A percentile compares a stretch with the other conserved stretches of the same genome.
Evolutionary conservation across 805 yeast species (phyloP).

Genomic region (Yarrowia sp.): DNA sequence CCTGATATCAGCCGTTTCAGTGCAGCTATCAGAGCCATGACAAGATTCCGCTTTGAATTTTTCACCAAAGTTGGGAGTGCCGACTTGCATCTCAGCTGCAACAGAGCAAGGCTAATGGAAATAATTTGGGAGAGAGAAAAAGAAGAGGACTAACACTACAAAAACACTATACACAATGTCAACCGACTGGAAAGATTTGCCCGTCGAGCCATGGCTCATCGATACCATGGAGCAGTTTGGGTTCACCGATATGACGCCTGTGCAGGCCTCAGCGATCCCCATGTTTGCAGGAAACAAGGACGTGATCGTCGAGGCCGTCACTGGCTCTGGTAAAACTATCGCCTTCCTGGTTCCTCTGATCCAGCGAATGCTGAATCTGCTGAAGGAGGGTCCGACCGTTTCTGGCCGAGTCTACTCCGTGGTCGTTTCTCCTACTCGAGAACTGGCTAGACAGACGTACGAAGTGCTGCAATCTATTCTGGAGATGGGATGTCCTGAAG

Average conservation of each 20-base stretch:
- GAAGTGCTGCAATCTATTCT: slow-evolving; percentile 68
- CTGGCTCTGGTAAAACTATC: slow-evolving; percentile 98
- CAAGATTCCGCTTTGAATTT: slow-evolving; percentile 21
- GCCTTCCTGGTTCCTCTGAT: slow-evolving; percentile 84
- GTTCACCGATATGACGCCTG: slow-evolving; percentile 88
- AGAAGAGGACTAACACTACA: neutral
- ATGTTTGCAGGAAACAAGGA: slow-evolving; percentile 83
- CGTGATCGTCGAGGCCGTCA: slow-evolving; percentile 95
- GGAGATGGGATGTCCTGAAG: slow-evolving; percentile 60
- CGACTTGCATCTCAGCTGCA: slow-evolving; percentile 8
- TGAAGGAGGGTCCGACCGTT: slow-evolving; percentile 46
- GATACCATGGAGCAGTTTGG: slow-evolving; percentile 80
- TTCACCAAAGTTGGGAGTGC: slow-evolving; percentile 29
- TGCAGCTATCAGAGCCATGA: slow-evolving; percentile 36
- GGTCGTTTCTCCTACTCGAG: slow-evolving; percentile 73
- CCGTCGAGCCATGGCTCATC: slow-evolving; percentile 38
- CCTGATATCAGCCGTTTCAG: slow-evolving; percentile 35
- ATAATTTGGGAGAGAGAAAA: slow-evolving; percentile 8
- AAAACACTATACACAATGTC: slow-evolving; percentile 11
- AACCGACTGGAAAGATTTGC: slow-evolving; percentile 25
- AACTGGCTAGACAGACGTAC: slow-evolving; percentile 62
- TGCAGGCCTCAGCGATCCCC: slow-evolving; percentile 94
- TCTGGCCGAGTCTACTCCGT: slow-evolving; percentile 74
- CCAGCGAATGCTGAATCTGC: slow-evolving; percentile 61
- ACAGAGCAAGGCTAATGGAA: slow-evolving; percentile 1